Base-by-base conservation (phyloP, 2,329 filamentous ascomycete species). In the Thelonectria olida region DNA sequence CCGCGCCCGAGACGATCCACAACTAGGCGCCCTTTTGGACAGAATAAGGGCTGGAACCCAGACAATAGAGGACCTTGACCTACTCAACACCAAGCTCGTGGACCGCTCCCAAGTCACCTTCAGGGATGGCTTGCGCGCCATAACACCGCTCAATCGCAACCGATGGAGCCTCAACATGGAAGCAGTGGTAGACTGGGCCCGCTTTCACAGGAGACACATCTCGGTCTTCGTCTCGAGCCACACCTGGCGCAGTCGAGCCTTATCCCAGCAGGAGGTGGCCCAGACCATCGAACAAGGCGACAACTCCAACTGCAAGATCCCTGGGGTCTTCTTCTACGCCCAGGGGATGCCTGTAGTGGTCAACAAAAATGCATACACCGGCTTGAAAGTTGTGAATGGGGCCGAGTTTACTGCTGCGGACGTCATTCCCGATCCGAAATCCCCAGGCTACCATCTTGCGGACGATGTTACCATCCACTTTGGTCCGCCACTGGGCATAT, bases 321-420 rank as follows among this genome's bases (percentile, higher is more conserved):
- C 44, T n/a, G 54, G 59, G 9, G 31, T 62, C 28, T 62, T 63
- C 42, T 59, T 59, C 55, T 63, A 64, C 34, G 49, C 60, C 54
- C 50, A 62, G 48, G 54, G 50, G 7, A 62, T 62, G 54, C 60
- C 60, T 42, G 50, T 62, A 22, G 60, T 62, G 34, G 50, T 62
- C 27, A 62, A 62, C 48, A 62, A 58, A 50, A 62, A 62, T 58
- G 54, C 31, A 15, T 62, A 62, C 39, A 58, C 60, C 39, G 60
- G 60, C 54, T 54, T 62, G 15, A 62, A 49, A 28, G 44, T 62
- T 51, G 49, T 62, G 27, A 62, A 62, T 48, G 44, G 60, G 20
- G 55, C 53, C 4, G 60, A 62, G 54, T 62, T 62, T 54, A 31
- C 54, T 7, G 50, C 60, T 27, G 60, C 19, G 19, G 60, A 62